phyloP scores from a whole-genome alignment of 805 yeast species.

The Kuraishia hungarica region DNA sequence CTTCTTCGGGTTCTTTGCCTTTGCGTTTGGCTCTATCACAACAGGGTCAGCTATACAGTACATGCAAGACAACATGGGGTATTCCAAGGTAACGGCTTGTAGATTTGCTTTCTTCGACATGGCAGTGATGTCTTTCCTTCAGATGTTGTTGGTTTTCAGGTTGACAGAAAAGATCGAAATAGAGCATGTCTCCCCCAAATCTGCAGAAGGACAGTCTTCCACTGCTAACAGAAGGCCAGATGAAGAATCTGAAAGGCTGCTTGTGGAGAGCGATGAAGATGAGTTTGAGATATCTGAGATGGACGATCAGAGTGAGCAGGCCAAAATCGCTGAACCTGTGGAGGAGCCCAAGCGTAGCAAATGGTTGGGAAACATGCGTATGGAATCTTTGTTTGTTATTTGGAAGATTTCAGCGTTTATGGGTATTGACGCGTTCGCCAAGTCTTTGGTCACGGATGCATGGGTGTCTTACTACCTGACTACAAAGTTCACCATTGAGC shows the following conservation, averaged over 20 bases:
- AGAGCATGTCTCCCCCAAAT: neutral
- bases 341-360: neutral
- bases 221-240: slow-evolving; percentile 2
- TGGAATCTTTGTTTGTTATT: slow-evolving; percentile 3
- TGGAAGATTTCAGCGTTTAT: slow-evolving; percentile 28
- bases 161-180: slow-evolving; percentile 15
- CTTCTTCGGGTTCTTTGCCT: slow-evolving; percentile 37
- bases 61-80: slow-evolving; percentile 11
- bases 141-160: slow-evolving; percentile 11
- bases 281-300: slow-evolving; percentile 3
- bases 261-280: neutral
- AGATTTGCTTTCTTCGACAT: slow-evolving; percentile 21
- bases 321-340: neutral
- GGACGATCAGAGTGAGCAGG: neutral
- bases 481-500: slow-evolving; percentile 23
- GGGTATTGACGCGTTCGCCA: slow-evolving; percentile 34
- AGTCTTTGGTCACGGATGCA: slow-evolving; percentile 32
- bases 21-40: slow-evolving; percentile 35
- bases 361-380: neutral
- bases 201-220: neutral
- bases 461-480: slow-evolving; percentile 39
- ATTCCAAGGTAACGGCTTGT: slow-evolving; percentile 19
- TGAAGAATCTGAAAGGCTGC: slow-evolving; percentile 1
- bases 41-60: slow-evolving; percentile 26
- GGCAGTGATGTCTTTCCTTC: slow-evolving; percentile 14